Conservation (phyloP, 2,329 filamentous ascomycete genomes). For the Ramichloridium luteum region DNA sequence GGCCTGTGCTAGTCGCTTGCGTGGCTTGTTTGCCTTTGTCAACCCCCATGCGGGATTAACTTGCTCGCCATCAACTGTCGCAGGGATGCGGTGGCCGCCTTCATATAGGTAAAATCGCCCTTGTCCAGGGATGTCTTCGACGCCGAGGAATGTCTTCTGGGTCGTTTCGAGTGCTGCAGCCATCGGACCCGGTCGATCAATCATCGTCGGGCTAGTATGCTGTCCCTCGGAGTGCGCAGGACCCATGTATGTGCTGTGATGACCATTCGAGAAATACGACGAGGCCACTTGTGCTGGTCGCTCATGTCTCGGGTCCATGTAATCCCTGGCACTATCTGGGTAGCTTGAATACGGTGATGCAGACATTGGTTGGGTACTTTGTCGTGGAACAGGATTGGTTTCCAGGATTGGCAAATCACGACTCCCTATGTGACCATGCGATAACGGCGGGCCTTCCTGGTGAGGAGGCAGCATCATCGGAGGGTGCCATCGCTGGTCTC, state of each 20-base stretch:
- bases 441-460: slow-evolving; percentile 10
- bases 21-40: slow-evolving; percentile 85
- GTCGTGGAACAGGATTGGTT: slow-evolving; percentile 17
- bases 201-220: slow-evolving; percentile 14
- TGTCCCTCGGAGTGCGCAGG: slow-evolving; percentile 12
- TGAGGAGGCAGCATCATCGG: slow-evolving; percentile 13
- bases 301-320: slow-evolving; percentile 12
- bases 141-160: slow-evolving; percentile 21
- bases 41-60: slow-evolving; percentile 91
- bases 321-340: slow-evolving; percentile 13
- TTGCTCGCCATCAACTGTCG: slow-evolving; percentile 61
- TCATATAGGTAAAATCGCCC: slow-evolving; percentile 23
- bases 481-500: slow-evolving; percentile 12
- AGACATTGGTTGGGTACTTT: slow-evolving; percentile 11
- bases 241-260: slow-evolving; percentile 17
- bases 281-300: slow-evolving; percentile 13
- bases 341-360: slow-evolving; percentile 16
- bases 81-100: slow-evolving; percentile 22
- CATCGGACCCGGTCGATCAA: slow-evolving; percentile 8
- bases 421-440: slow-evolving; percentile 9
- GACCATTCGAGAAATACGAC: slow-evolving; percentile 16
- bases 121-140: slow-evolving; percentile 21
- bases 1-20: slow-evolving; percentile 83
- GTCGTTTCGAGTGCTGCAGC: slow-evolving; percentile 15
- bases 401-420: slow-evolving; percentile 21